Conservation (phyloP, 805 yeast genomes). For the Metschnikowia anglica region DNA sequence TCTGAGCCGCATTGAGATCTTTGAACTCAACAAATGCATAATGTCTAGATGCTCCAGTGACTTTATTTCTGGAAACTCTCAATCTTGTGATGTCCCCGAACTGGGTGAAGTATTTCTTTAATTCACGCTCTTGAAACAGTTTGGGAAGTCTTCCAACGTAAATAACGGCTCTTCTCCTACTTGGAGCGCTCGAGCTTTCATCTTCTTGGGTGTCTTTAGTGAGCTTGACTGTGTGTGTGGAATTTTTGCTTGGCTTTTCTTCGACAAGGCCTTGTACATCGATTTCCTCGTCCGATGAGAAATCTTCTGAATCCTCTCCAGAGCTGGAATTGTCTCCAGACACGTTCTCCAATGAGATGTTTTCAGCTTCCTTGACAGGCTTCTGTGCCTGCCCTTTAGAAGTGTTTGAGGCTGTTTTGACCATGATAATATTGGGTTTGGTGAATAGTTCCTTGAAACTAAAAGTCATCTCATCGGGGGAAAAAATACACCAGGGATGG, state of each 20-base stretch:
- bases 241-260: conserved; percentile 6
- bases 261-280: conserved; percentile 17
- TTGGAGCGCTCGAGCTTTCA: conserved; percentile 22
- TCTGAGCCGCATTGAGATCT: conserved; percentile 69
- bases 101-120: conserved; percentile 79
- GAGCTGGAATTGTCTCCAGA: conserved; percentile 13
- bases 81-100: conserved; percentile 83
- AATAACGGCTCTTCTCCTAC: conserved; percentile 57
- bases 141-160: conserved; percentile 92
- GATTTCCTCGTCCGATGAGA: conserved; percentile 18
- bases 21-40: conserved; percentile 88
- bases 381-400: conserved; percentile 16
- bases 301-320: conserved; percentile 11
- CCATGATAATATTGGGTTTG: conserved; percentile 24
- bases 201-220: conserved; percentile 19
- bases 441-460: background rate
- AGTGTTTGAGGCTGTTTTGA: conserved; percentile 21
- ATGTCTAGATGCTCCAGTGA: conserved; percentile 87
- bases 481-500: conserved; percentile 8
- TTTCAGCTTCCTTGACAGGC: conserved; percentile 1
- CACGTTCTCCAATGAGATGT: conserved; percentile 6
- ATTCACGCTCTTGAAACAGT: conserved; percentile 83
- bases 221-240: conserved; percentile 26
- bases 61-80: conserved; percentile 82
- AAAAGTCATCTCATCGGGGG: conserved; percentile 18